Evolutionary conservation across 2,329 filamentous ascomycete species (phyloP).

Genomic region (Phaeoacremonium minimum): DNA sequence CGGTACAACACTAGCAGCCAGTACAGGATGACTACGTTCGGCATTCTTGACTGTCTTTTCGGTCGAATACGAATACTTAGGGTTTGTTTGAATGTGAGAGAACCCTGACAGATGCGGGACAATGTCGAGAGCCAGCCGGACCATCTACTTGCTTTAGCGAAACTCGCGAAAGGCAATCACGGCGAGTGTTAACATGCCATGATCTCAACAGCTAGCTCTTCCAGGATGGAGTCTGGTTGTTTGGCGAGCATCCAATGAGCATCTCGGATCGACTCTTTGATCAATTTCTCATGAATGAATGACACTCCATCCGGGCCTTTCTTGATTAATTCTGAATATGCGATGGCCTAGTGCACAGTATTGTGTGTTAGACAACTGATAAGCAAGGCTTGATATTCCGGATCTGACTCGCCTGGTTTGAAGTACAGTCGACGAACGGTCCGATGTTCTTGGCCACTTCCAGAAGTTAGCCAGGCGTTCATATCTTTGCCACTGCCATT

Average conservation of each 20-base stretch:
- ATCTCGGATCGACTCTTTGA: conserved; percentile 28
- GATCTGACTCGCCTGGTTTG: conserved; percentile 38
- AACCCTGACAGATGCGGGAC: conserved; percentile 42
- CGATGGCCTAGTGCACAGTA: conserved; percentile 35
- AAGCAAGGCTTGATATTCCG: neutral
- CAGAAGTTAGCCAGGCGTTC: conserved; percentile 1
- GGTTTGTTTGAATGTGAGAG: conserved; percentile 58
- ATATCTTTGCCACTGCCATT: too few species aligned
- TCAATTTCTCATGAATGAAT: conserved; percentile 27
- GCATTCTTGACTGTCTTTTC: conserved; percentile 45
- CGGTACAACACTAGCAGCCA: too few species aligned
- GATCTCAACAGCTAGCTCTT: conserved; percentile 52
- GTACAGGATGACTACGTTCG: too few species aligned
- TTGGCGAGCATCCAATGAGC: conserved; percentile 22
- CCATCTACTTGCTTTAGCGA: conserved; percentile 49
- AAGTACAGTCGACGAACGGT: conserved; percentile 49
- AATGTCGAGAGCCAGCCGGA: conserved; percentile 49
- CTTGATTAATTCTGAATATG: conserved; percentile 37
- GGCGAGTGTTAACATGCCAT: conserved; percentile 37
- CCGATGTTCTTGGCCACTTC: conserved; percentile 39
- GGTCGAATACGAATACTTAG: conserved; percentile 46
- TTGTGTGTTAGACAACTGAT: conserved; percentile 2
- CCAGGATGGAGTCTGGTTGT: conserved; percentile 27
- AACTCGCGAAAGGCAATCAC: too few species aligned
- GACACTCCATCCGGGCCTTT: conserved; percentile 23